Base-by-base conservation (phyloP, 495 filamentous ascomycete genomes). In the Neurospora sp. region DNA sequence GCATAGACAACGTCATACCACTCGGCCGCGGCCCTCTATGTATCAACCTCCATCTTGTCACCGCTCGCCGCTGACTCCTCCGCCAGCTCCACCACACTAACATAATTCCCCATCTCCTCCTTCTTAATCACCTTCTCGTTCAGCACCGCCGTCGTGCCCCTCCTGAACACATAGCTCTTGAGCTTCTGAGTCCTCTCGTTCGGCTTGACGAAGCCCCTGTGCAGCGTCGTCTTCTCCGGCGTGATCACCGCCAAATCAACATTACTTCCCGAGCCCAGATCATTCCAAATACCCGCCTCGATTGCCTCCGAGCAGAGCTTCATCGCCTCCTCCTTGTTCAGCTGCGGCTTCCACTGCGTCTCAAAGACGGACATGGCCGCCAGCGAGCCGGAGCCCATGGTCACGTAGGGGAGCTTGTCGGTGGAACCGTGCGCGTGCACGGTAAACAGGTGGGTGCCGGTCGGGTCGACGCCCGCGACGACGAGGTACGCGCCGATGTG, bases 361-460 rank as follows among this genome's bases (percentile, higher is more conserved):
- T 99, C 96, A 77, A 99, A 99, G 43, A 99, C 92, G 0, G 93
- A 92, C 96, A 99, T 99, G 72, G 96, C 96, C 15, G 96, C 96
- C 72, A 99, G 85, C 42, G 92, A 96, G 39, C 96, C 96, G 17
- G 92, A 96, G 59, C 96, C 96, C 96, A 99, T 98, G 39, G 96
- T 99, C 77, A 99, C 96, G 82, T 99, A 99, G 21, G 96, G 96
- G 39, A 99, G 90, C 86, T 99, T 99, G 85, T 99, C 96, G 66
- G 96, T 99, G 71, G 92, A 94, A 62, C 96, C 96, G 86, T 99
- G 96, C 38, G 96, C 96, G 85, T 99, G 96, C 13, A 99, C 96
- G 70, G 96, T 99, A 87, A 95, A 99, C 19, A 99, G 89, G 73
- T 96, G 92, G n/a, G 91, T 89, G 73, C 96, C 96, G 8, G 96